Base-by-base conservation (phyloP, 1,139 yeast genomes). In the Debaryomyces sp. region DNA sequence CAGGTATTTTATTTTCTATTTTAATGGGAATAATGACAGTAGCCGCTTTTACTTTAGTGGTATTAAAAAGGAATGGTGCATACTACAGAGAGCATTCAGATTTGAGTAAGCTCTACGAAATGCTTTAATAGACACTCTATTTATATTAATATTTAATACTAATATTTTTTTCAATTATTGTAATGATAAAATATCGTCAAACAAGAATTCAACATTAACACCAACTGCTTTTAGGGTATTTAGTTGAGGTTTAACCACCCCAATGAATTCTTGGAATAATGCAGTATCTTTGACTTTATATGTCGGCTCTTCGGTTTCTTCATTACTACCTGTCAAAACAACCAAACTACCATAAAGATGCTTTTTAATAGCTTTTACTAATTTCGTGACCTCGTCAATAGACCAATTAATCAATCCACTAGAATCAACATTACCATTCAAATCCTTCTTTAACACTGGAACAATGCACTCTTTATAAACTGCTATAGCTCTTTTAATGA, bases 1-100 rank as follows among this genome's bases (percentile, higher is more conserved):
- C 81, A 1, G 96, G 96, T 0, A 80, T 87, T 56, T 70, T 89
- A 49, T 85, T 81, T 57, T 76, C 87, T 12, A 85, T 89, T 57
- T 68, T 86, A 48, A 82, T 87, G 10, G 87, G 87, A 5, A 59
- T 84, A 3, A 71, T 85, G 10, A 55, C 77, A 2, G 64, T 80
- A 1, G 66, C 83, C 12, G 67, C 83, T 4, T 47, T 72, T 2
- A 59, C 72, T 3, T 62, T 88, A 29, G 41, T 80, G 2, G 60
- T 81, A 8, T 71, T 88, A 54, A 87, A 85, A 62, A 67, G 60
- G 53, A 73, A 71, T 50, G 94, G 96, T 29, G 77, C 77, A 12
- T 64, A 76, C 47, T 84, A 88, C 80, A 76, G 96, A 58, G 85
- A 84, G 46, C 74, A 78, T 42, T 85, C 79, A 59, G 88, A 88